Conservation (phyloP, 441 rosid genomes). For the Corymbia calophylla region DNA sequence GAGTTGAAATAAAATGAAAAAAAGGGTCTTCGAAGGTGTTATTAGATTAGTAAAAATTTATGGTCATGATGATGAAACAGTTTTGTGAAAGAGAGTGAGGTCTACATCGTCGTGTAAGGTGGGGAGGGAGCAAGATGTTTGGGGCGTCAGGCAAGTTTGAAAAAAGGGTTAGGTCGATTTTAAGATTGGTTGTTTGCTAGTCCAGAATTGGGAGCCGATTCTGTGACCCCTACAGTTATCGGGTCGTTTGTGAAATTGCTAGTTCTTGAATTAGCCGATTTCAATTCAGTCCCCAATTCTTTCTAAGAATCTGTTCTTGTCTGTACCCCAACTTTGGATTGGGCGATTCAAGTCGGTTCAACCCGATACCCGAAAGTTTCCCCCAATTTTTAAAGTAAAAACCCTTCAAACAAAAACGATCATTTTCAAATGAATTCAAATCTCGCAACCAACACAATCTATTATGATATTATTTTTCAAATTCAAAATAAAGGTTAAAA, state of each 20-base stretch:
- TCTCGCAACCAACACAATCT: neutral
- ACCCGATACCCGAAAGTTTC: neutral
- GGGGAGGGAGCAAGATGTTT: neutral
- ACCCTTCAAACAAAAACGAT: neutral
- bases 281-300: rapidly evolving
- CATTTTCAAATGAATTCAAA: neutral
- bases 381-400: neutral
- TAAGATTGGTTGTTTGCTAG: neutral
- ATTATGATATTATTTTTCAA: neutral
- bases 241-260: neutral
- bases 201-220: neutral
- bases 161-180: too few species aligned
- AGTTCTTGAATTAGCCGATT: neutral
- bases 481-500: neutral
- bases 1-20: neutral
- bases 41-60: neutral
- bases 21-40: neutral
- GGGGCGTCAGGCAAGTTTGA: neutral
- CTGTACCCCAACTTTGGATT: neutral
- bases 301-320: neutral
- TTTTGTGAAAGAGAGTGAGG: neutral
- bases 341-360: neutral
- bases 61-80: neutral
- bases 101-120: neutral
- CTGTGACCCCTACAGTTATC: neutral